Base-by-base conservation (phyloP, 495 filamentous ascomycete genomes). In the Penicillium bovifimosum region DNA sequence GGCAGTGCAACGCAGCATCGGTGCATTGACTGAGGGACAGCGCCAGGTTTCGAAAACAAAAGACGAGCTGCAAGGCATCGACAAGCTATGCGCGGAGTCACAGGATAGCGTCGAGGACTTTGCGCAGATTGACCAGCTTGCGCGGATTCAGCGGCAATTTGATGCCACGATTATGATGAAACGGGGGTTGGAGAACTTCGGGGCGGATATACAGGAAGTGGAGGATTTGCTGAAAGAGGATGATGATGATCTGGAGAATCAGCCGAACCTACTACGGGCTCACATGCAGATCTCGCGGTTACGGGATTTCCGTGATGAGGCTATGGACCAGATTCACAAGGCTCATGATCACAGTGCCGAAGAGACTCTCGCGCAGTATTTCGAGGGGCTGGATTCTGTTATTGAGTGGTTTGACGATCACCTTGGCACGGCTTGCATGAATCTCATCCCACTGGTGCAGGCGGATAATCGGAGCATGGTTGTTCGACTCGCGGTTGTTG, bases 21-120 rank as follows among this genome's bases (percentile, higher is more conserved):
- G 75, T 50, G 82, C 84, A 32, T 84, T 98, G 52, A 80, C 79
- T 35, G 90, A 96, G 69, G 91, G 90, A 43, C 90, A 96, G 68
- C 83, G 89, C 58, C 87, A 86, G 42, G 84, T 97, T 10, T 83
- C 87, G 54, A 81, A 84, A 55, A 96, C 96, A 61, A 92, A 92
- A 69, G 95, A 97, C 61, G 93, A 97, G 75, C 91, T 99, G 78
- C 86, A 91, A 76, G 93, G 93, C 71, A 96, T 99, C 67, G 95
- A 97, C 71, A 92, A 91, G 76, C 80, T 99, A 44, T 97, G 93
- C 72, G 87, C 89, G 53, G 95, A 97, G 67, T 88, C 90, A 43
- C 92, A 97, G 73, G 85, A 87, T 61, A 96, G 96, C 81, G 96
- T 97, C 51, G 82, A 85, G 52, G 93, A 97, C 73, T 99, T 99